These are phyloP conservation scores for Solanum stenotomum DNA, from an alignment of 257 asterid genomes.

Conservation along the genomic window DNA sequence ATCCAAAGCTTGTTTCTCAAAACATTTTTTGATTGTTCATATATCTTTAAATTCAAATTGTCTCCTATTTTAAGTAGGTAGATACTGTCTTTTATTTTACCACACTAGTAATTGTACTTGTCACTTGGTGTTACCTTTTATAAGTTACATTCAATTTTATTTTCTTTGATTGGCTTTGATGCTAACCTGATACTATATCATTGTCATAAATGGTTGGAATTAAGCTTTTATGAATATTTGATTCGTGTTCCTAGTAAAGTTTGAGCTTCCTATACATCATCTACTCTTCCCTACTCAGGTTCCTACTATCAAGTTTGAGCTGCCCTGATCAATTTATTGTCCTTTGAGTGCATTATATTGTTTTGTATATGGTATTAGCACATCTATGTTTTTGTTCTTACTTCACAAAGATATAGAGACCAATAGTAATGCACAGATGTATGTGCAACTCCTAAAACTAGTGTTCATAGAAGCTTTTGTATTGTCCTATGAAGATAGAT, in stretches of 20 bases:
- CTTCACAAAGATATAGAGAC: too few relatives aligned
- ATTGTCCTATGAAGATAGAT: neutral
- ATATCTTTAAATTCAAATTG: neutral
- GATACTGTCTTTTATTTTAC: neutral
- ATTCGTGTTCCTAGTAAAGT: neutral
- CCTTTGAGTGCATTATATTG: too few relatives aligned
- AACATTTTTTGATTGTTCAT: slow-evolving; percentile 9
- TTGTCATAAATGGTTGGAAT: neutral
- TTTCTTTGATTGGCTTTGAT: neutral
- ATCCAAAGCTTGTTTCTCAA: slow-evolving; percentile 62
- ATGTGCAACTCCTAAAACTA: neutral
- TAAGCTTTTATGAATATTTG: neutral
- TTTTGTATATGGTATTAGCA: too few relatives aligned
- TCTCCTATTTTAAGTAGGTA: neutral
- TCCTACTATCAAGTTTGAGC: too few relatives aligned
- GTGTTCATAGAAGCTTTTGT: neutral
- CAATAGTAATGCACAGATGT: too few relatives aligned
- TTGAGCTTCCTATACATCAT: neutral
- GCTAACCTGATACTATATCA: neutral
- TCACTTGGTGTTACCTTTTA: neutral
- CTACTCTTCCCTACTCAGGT: too few relatives aligned
- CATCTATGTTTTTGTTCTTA: neutral
- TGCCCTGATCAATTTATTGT: too few relatives aligned
- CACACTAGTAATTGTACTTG: neutral
- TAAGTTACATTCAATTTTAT: neutral